phyloP scores from a whole-genome alignment of 129 eudicot species.

The Flaveria linearis region DNA sequence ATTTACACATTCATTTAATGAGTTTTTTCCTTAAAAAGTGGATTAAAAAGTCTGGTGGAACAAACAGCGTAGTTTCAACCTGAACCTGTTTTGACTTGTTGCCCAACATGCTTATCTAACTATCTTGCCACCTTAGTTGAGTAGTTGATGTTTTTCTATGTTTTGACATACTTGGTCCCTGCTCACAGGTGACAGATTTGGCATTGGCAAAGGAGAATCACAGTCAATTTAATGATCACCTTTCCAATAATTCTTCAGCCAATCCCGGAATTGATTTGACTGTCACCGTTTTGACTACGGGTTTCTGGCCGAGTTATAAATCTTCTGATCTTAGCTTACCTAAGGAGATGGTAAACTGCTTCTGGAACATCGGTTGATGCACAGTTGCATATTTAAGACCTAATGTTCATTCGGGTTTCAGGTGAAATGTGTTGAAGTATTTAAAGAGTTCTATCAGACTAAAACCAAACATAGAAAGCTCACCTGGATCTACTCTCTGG shows the following conservation, averaged over 20 bases:
- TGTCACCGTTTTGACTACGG: slow-evolving; percentile 82
- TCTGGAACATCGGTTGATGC: background rate
- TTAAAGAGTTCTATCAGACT: slow-evolving; percentile 56
- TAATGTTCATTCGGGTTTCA: slow-evolving; percentile 25
- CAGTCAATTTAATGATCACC: slow-evolving; percentile 55
- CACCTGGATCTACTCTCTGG: slow-evolving; percentile 86
- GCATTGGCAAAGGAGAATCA: slow-evolving; percentile 74
- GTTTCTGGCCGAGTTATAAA: slow-evolving; percentile 88
- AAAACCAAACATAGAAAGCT: slow-evolving; percentile 72
- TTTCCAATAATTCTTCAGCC: slow-evolving; percentile 34
- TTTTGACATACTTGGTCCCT: slow-evolving; percentile 5
- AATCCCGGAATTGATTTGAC: slow-evolving; percentile 79
- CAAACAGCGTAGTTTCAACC: background rate
- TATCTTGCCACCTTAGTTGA: background rate
- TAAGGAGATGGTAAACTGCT: slow-evolving; percentile 66
- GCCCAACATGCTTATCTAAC: no score
- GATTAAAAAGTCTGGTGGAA: background rate
- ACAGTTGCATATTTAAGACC: background rate
- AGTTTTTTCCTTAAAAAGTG: background rate
- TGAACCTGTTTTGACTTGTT: background rate
- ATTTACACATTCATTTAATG: background rate
- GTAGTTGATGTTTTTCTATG: background rate
- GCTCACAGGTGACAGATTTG: slow-evolving; percentile 70
- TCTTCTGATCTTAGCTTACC: slow-evolving; percentile 80
- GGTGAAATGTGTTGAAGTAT: slow-evolving; percentile 76